These are phyloP conservation scores for Dothideomycetidae sp. DNA, from an alignment of 2,329 filamentous ascomycete genomes.

Conservation along the genomic window DNA sequence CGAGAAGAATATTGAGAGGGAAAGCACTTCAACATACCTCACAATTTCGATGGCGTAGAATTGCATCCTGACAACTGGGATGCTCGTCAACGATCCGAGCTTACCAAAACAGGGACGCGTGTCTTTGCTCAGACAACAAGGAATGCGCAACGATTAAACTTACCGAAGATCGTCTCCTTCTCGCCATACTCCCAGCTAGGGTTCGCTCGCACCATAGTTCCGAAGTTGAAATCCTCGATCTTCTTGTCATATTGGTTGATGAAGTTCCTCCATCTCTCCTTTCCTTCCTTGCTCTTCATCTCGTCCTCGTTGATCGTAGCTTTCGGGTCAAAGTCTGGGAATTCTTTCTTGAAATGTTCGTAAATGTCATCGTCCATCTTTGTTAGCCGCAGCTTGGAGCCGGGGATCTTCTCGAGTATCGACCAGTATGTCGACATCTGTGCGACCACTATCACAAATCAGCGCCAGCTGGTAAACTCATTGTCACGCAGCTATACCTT, in stretches of 20 bases:
- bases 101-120: too few relatives aligned
- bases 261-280: slow-evolving; percentile 89
- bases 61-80: slow-evolving; percentile 55
- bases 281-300: slow-evolving; percentile 96
- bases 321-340: slow-evolving; percentile 82
- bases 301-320: slow-evolving; percentile 73
- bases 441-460: slow-evolving; percentile 51
- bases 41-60: slow-evolving; percentile 69
- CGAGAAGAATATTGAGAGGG: slow-evolving; percentile 3
- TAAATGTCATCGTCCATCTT: slow-evolving; percentile 92
- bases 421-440: slow-evolving; percentile 97
- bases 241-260: slow-evolving; percentile 88
- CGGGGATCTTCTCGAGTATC: slow-evolving; percentile 80
- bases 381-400: slow-evolving; percentile 78
- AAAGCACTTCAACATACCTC: slow-evolving; percentile 35
- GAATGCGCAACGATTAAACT: slow-evolving; percentile 16
- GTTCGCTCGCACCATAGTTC: slow-evolving; percentile 73
- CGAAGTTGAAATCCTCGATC: slow-evolving; percentile 96
- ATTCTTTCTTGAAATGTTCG: slow-evolving; percentile 72
- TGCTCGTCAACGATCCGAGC: too few relatives aligned
- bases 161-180: slow-evolving; percentile 84
- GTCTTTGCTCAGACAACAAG: too few relatives aligned
- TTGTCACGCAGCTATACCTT: slow-evolving; percentile 47
- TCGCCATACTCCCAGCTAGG: slow-evolving; percentile 74
- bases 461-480: slow-evolving; percentile 8